Conservation (phyloP, 495 filamentous ascomycete genomes). For the Hamigera avellanea region DNA sequence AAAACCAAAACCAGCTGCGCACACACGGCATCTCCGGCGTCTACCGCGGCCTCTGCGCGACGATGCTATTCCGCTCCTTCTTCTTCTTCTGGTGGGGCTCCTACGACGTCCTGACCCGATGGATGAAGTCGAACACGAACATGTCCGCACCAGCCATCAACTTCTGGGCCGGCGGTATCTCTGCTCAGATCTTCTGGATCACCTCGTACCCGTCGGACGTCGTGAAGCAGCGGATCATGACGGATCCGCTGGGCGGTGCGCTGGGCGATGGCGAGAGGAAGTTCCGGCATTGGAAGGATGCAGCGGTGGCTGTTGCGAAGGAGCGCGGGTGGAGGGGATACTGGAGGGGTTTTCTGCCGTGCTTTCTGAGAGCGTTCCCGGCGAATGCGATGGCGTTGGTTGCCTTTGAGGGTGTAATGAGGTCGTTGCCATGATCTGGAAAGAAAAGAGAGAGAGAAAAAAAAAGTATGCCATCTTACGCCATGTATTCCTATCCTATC, state of each 20-base stretch:
- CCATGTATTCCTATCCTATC: no score
- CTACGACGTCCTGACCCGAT: conserved; percentile 71
- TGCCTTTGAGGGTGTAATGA: conserved; percentile 89
- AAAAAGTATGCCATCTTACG: no score
- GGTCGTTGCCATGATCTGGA: conserved; percentile 50
- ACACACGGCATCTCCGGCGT: conserved; percentile 64
- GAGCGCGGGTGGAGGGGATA: conserved; percentile 70
- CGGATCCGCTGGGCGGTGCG: conserved; percentile 66
- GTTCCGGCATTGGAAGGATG: conserved; percentile 70
- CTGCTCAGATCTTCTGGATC: conserved; percentile 89
- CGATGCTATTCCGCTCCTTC: conserved; percentile 77
- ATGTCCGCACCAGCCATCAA: conserved; percentile 73
- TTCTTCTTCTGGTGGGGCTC: conserved; percentile 98
- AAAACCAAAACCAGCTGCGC: no score
- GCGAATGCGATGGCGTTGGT: conserved; percentile 91
- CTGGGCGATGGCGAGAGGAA: conserved; percentile 54
- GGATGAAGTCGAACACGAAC: conserved; percentile 52
- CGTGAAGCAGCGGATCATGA: conserved; percentile 97
- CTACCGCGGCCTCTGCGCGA: conserved; percentile 76
- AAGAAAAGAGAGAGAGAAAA: no score
- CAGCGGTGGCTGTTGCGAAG: conserved; percentile 61
- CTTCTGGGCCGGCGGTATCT: conserved; percentile 93
- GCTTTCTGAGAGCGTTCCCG: conserved; percentile 88
- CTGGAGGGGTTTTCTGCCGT: conserved; percentile 90
- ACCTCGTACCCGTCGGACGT: conserved; percentile 88